Evolutionary conservation across 441 rosid genomes (phyloP), one percentile per base, ranked within the genome.

Genomic region (Adansonia gregorii): DNA sequence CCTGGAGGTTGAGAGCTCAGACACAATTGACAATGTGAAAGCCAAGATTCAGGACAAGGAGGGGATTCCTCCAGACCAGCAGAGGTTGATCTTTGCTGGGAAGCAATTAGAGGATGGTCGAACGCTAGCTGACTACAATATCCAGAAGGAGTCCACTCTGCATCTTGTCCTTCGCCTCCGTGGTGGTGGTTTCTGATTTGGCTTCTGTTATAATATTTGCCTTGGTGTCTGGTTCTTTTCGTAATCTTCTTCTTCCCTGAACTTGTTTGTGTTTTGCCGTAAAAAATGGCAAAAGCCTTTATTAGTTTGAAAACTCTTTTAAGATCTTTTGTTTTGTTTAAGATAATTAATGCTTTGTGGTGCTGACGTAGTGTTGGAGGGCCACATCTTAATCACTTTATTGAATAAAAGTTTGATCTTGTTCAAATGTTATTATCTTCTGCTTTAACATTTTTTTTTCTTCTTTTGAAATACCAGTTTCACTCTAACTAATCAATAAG

Each of bases 101-200:
- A 31, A 31, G 35, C 35, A 31, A 31, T 31, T 31, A 31, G 35
- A 31, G 35, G 35, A 31, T 31, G 35, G 35, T 31, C 35, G 35
- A 31, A 31, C 35, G 35, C 35, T 31, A 31, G 35, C 35, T 31
- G 35, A 31, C 35, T 31, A 31, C 35, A 31, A 31, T 31, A 31
- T 31, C 35, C 35, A 31, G 35, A 31, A 31, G 35, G 35, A 31
- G 35, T 31, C 35, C 35, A 31, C 35, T 31, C 35, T 31, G 35
- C 35, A 31, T 31, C 35, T 31, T 31, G 35, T 31, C 35, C 35
- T 31, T 31, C 35, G 35, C 35, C 35, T 31, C 35, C 35, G 35
- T 31, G 35, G 35, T 41, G 71, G 71, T 67, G 71, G 71, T n/a
- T 67, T 67, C 71, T 67, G 6, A 68, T 6, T 68, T 1, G 11